Conservation (phyloP, 1,139 yeast genomes). For the Protomyces inouyei region DNA sequence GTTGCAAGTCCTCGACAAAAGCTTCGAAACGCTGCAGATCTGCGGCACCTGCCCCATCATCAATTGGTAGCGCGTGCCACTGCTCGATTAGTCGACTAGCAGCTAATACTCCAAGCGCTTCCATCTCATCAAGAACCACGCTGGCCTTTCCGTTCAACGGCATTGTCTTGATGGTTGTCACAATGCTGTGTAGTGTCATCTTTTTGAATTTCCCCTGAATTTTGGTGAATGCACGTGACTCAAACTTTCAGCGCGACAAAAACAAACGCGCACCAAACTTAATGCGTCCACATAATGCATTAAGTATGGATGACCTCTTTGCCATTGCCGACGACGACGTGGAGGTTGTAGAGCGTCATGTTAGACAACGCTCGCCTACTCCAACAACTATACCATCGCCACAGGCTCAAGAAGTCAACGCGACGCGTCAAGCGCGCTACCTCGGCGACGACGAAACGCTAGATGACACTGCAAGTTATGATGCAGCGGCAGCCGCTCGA, state of each 20-base stretch:
- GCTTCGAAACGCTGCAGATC: too few species aligned
- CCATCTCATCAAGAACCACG: too few species aligned
- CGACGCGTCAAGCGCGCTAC: slow-evolving; percentile 1
- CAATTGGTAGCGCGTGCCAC: too few species aligned
- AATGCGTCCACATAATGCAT: background rate
- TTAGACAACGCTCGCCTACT: background rate
- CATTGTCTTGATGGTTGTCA: too few species aligned
- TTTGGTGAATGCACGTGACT: background rate
- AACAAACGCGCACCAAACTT: background rate
- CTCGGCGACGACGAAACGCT: background rate
- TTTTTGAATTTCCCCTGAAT: background rate
- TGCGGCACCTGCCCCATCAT: too few species aligned
- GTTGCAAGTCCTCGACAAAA: too few species aligned
- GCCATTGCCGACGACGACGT: slow-evolving; percentile 12
- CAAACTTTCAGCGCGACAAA: background rate
- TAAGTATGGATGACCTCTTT: slow-evolving; percentile 25
- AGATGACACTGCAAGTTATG: background rate
- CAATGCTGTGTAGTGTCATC: too few species aligned
- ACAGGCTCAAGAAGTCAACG: background rate
- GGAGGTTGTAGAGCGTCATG: slow-evolving; percentile 1
- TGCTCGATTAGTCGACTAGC: too few species aligned
- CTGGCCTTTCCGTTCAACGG: too few species aligned
- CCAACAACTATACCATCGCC: background rate
- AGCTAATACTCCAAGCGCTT: too few species aligned
- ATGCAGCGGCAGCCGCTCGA: background rate